These are phyloP conservation scores for Phytophthora quininea DNA, from an alignment of 352 stramenopile species.

Conservation along the genomic window DNA sequence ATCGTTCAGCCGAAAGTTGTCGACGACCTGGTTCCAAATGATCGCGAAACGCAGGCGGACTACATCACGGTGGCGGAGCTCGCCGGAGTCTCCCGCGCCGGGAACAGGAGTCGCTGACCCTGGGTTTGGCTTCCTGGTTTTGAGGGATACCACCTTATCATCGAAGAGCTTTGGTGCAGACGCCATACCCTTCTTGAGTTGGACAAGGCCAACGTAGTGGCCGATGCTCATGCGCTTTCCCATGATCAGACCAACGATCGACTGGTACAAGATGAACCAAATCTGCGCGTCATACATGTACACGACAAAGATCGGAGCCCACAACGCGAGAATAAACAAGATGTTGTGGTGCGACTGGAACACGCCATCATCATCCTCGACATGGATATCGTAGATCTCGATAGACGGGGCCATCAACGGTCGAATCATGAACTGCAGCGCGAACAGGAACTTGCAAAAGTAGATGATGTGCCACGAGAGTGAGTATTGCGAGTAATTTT, in stretches of 20 bases:
- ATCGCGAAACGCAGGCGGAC: slow-evolving; percentile 81
- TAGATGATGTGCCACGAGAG: slow-evolving; percentile 80
- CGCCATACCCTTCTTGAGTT: slow-evolving; percentile 73
- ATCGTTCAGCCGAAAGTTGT: slow-evolving; percentile 86
- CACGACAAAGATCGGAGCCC: slow-evolving; percentile 79
- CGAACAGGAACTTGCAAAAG: slow-evolving; percentile 81
- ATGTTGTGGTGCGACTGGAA: slow-evolving; percentile 82
- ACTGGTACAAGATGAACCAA: slow-evolving; percentile 87
- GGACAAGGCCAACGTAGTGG: slow-evolving; percentile 66
- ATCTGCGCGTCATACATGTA: slow-evolving; percentile 91
- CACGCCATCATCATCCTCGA: slow-evolving; percentile 53
- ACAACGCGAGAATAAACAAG: slow-evolving; percentile 78
- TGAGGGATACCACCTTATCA: slow-evolving; percentile 61
- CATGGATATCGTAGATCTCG: slow-evolving; percentile 69
- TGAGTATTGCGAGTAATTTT: slow-evolving; percentile 62
- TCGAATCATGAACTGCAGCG: slow-evolving; percentile 83
- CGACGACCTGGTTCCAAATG: slow-evolving; percentile 89
- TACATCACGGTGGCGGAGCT: slow-evolving; percentile 51
- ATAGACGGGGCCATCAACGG: slow-evolving; percentile 78
- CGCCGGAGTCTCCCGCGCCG: slow-evolving; percentile 11
- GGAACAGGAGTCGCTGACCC: slow-evolving; percentile 16
- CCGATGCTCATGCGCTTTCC: slow-evolving; percentile 79
- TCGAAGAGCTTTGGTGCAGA: slow-evolving; percentile 72
- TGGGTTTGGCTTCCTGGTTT: slow-evolving; percentile 40
- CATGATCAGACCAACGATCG: slow-evolving; percentile 76